phyloP scores from a whole-genome alignment of 257 asterid species.

The Parsonsia alboflavescens region DNA sequence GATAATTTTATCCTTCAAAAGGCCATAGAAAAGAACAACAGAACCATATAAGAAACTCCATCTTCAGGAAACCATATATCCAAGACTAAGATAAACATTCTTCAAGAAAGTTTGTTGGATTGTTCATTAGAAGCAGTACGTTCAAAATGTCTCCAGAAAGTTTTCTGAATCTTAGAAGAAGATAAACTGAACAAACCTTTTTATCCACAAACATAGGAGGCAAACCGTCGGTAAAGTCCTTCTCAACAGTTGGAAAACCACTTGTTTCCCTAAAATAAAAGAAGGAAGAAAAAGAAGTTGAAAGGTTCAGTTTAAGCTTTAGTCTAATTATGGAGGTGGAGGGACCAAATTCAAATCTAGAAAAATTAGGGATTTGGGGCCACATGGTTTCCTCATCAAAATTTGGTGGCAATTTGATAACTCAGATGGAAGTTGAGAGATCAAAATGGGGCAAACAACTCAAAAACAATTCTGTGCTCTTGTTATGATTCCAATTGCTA shows the following conservation, averaged over 20 bases:
- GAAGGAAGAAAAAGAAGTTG: no score
- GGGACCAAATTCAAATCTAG: background rate
- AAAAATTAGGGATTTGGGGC: background rate
- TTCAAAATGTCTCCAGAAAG: no score
- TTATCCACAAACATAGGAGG: constrained; percentile 97
- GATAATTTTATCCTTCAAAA: background rate
- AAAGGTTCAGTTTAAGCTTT: background rate
- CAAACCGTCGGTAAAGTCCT: constrained; percentile 78
- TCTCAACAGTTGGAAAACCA: constrained; percentile 86
- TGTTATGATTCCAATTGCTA: background rate
- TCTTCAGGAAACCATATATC: background rate
- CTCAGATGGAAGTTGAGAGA: background rate
- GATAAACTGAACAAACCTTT: constrained; percentile 43
- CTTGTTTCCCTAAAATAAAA: no score
- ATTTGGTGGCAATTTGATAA: background rate
- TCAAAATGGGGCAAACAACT: background rate
- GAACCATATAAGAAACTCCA: background rate
- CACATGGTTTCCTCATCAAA: background rate
- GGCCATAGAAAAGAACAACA: background rate
- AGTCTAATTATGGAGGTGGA: background rate
- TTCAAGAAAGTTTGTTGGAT: background rate
- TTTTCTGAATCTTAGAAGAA: no score
- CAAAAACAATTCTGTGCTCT: background rate
- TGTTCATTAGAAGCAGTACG: background rate
- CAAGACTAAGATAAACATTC: background rate